A percentile compares a stretch with the other conserved stretches of the same genome.
Evolutionary conservation across 2,329 filamentous ascomycete genomes (phyloP).

Genomic region (Pseudomassariella vexata): DNA sequence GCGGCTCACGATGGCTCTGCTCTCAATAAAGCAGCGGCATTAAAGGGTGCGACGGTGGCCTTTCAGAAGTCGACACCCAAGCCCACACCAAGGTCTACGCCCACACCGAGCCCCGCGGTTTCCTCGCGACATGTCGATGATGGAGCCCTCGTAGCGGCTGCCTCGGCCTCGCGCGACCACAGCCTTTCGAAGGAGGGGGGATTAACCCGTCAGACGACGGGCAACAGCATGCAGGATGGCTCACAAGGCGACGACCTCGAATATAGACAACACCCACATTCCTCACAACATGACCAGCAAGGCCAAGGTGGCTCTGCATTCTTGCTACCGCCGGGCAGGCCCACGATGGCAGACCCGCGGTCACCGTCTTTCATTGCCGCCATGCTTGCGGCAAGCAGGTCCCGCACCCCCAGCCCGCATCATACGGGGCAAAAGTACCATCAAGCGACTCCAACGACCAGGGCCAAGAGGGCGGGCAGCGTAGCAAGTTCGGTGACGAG

Average conservation of each 20-base stretch:
- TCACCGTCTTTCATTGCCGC: slow-evolving; percentile 59
- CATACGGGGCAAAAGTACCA: slow-evolving; percentile 18
- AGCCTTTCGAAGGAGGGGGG: slow-evolving; percentile 15
- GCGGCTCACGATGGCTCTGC: slow-evolving; percentile 22
- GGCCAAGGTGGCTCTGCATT: slow-evolving; percentile 1
- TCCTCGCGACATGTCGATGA: slow-evolving; percentile 20
- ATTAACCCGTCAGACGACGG: slow-evolving; percentile 32
- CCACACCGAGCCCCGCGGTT: slow-evolving; percentile 7
- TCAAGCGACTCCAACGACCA: slow-evolving; percentile 9
- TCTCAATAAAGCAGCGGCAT: slow-evolving; percentile 33
- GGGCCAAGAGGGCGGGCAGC: slow-evolving; percentile 21
- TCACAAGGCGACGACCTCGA: slow-evolving; percentile 12
- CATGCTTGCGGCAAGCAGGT: slow-evolving; percentile 56
- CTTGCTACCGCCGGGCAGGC: slow-evolving; percentile 12
- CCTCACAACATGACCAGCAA: slow-evolving; percentile 12
- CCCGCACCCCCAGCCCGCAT: slow-evolving; percentile 45
- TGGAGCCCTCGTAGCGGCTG: slow-evolving; percentile 39
- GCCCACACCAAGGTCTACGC: too few relatives aligned
- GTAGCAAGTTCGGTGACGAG: slow-evolving; percentile 21
- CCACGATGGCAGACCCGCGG: slow-evolving; percentile 29
- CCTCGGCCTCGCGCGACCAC: slow-evolving; percentile 29
- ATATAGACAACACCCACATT: slow-evolving; percentile 12
- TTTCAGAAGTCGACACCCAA: slow-evolving; percentile 35
- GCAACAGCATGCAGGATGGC: slow-evolving; percentile 23
- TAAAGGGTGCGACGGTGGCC: slow-evolving; percentile 50